phyloP scores from a whole-genome alignment of 73 alveolate species.

The Blepharisma japonicum region DNA sequence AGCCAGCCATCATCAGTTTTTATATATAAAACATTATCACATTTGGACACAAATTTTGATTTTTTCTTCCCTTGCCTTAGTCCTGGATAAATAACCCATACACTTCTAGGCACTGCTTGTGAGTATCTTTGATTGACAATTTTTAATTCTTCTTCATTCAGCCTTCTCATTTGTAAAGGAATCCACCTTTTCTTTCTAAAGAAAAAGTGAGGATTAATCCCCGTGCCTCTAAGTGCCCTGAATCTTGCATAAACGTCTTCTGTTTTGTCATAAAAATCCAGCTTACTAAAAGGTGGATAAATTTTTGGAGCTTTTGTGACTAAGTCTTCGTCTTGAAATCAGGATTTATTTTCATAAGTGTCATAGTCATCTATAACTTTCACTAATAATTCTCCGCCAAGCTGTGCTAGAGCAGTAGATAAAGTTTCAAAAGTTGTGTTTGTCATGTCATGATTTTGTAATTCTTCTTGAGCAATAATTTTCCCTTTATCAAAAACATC shows the following conservation, averaged over 20 bases:
- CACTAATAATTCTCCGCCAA: not conserved
- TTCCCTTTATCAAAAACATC: constrained; percentile 77
- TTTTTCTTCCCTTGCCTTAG: not conserved
- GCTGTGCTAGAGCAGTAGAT: not conserved
- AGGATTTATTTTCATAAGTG: not conserved
- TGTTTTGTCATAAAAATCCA: constrained; percentile 13
- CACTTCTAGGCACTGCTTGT: constrained; percentile 30
- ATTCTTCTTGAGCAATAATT: constrained; percentile 41
- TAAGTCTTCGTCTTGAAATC: not conserved
- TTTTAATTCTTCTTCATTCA: constrained; percentile 28
- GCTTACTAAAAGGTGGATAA: not conserved
- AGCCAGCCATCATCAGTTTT: constrained; percentile 33
- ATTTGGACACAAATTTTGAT: not conserved
- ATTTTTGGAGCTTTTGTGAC: constrained; percentile 38
- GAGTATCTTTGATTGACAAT: not conserved
- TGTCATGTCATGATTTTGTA: constrained; percentile 23
- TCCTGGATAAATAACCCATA: constrained; percentile 31
- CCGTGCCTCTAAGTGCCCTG: constrained; percentile 38
- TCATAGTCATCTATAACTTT: not conserved
- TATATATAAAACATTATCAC: constrained; percentile 34
- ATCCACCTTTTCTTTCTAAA: constrained; percentile 20
- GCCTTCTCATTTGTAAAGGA: constrained; percentile 5
- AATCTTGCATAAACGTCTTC: constrained; percentile 3
- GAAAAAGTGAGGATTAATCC: constrained; percentile 21
- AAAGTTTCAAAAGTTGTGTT: not conserved